Conservation (phyloP, 2,329 filamentous ascomycete species). For the Tothia fuscella region DNA sequence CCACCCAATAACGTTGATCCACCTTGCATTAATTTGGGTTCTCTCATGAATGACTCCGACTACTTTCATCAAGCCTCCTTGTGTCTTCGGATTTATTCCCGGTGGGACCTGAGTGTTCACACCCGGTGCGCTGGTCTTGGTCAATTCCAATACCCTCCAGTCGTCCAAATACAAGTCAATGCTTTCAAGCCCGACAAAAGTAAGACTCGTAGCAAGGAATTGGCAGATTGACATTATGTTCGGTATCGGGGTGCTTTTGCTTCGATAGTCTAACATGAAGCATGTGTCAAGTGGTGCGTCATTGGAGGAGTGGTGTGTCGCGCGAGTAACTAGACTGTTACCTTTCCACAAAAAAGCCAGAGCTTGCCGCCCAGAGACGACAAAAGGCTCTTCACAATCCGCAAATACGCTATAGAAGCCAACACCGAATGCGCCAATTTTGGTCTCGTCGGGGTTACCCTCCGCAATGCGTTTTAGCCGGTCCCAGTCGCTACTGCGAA, state of each 20-base stretch:
- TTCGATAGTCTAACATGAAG: constrained; percentile 93
- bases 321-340: constrained; percentile 90
- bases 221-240: constrained; percentile 77
- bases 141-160: constrained; percentile 64
- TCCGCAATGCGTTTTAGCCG: constrained; percentile 95
- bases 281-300: constrained; percentile 62
- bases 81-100: constrained; percentile 70
- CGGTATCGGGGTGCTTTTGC: constrained; percentile 73
- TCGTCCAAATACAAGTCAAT: constrained; percentile 90
- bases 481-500: constrained; percentile 84
- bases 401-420: constrained; percentile 98
- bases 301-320: constrained; percentile 58
- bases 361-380: constrained; percentile 80
- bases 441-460: constrained; percentile 96
- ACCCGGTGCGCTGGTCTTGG: constrained; percentile 76
- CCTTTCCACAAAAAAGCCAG: constrained; percentile 99
- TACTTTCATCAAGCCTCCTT: constrained; percentile 81
- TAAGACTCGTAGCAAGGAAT: constrained; percentile 88
- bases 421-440: constrained; percentile 96
- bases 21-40: constrained; percentile 82
- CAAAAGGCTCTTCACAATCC: constrained; percentile 94
- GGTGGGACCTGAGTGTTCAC: constrained; percentile 59
- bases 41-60: constrained; percentile 69
- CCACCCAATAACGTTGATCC: constrained; percentile 81
- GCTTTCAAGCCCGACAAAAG: constrained; percentile 78